Evolutionary conservation across 2,329 filamentous ascomycete genomes (phyloP).

Genomic region (Colletotrichum sp.): DNA sequence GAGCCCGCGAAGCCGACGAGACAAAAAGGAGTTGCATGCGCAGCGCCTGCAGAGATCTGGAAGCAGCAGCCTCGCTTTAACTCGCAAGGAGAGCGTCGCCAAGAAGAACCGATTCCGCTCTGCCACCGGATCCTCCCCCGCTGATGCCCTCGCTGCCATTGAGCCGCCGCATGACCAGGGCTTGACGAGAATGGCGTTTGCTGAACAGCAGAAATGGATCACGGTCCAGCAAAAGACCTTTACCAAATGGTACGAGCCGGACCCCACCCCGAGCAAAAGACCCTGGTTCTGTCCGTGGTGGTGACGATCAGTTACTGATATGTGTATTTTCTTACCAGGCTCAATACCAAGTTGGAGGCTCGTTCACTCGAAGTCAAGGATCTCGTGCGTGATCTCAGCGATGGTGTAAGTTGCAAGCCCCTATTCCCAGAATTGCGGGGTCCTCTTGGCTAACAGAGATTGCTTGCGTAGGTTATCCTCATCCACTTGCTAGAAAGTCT

Average conservation of each 20-base stretch:
- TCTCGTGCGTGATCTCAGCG: slow-evolving; percentile 86
- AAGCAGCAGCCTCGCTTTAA: slow-evolving; percentile 39
- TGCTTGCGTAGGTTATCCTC: slow-evolving; percentile 73
- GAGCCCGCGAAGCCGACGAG: slow-evolving; percentile 43
- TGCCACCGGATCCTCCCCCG: slow-evolving; percentile 37
- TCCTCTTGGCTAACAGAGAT: slow-evolving; percentile 23
- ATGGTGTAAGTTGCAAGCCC: slow-evolving; percentile 73
- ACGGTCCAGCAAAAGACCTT: slow-evolving; percentile 98
- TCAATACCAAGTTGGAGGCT: slow-evolving; percentile 91
- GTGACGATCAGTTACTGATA: slow-evolving; percentile 15
- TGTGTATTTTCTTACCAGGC: slow-evolving; percentile 56
- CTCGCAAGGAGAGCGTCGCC: slow-evolving; percentile 28
- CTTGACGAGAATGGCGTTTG: slow-evolving; percentile 65
- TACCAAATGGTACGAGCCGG: slow-evolving; percentile 76
- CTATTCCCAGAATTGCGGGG: slow-evolving; percentile 6
- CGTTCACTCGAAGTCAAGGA: slow-evolving; percentile 84
- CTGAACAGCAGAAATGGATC: slow-evolving; percentile 72
- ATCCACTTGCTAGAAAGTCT: slow-evolving; percentile 98
- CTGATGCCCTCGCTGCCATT: slow-evolving; percentile 49
- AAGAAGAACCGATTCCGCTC: slow-evolving; percentile 39
- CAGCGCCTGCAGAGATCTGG: slow-evolving; percentile 51
- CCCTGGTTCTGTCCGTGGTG: background rate
- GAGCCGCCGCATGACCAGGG: slow-evolving; percentile 56
- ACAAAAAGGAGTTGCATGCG: slow-evolving; percentile 57
- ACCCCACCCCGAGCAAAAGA: slow-evolving; percentile 9